Evolutionary conservation across 2,329 filamentous ascomycete species (phyloP).

Genomic region (Diaporthe sp.): DNA sequence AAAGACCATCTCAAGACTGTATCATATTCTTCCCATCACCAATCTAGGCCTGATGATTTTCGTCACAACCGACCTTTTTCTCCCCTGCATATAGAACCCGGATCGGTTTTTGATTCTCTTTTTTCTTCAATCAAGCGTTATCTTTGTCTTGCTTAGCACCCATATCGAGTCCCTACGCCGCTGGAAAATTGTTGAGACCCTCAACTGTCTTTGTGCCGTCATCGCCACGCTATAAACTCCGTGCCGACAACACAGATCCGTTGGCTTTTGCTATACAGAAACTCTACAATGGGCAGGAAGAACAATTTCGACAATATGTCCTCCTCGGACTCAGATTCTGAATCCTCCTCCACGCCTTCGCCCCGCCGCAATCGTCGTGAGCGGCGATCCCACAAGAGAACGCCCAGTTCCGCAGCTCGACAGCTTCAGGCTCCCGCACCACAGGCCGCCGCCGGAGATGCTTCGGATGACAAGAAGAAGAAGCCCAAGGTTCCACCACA

Average conservation of each 20-base stretch:
- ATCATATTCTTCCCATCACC: neutral
- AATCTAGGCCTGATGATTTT: neutral
- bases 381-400: constrained; percentile 14
- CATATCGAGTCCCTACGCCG: neutral
- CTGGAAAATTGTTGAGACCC: neutral
- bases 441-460: constrained; percentile 44
- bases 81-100: neutral
- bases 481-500: constrained; percentile 73
- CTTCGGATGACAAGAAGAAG: constrained; percentile 66
- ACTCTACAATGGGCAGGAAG: constrained; percentile 32
- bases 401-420: neutral
- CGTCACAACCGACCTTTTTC: neutral
- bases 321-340: constrained; percentile 38
- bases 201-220: too few relatives aligned
- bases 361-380: constrained; percentile 30
- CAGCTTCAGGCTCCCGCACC: neutral
- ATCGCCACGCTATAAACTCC: too few relatives aligned
- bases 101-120: neutral
- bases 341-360: constrained; percentile 17
- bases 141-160: neutral
- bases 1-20: neutral
- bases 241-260: neutral
- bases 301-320: constrained; percentile 3
- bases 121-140: neutral
- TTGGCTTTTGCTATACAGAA: neutral